A percentile compares a stretch with the other conserved stretches of the same genome.
Evolutionary conservation across 768 basidiomycete genomes (phyloP).

Genomic region (Calocera viscosa): DNA sequence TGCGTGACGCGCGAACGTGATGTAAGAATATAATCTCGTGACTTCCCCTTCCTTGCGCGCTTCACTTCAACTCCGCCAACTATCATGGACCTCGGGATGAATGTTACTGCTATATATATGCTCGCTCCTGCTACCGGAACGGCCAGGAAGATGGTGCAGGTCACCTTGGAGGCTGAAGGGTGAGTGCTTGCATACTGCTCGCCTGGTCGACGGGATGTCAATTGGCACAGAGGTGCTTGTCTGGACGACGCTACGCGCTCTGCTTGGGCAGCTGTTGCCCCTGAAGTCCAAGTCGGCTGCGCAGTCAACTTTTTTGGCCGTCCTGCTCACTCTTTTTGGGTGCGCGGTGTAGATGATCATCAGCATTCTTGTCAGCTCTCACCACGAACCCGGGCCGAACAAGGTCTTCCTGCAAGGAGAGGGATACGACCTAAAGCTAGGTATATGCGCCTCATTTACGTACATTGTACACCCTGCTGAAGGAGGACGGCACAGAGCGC

Average conservation of each 20-base stretch:
- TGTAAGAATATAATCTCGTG: constrained; percentile 4
- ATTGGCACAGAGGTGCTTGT: background rate
- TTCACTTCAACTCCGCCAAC: background rate
- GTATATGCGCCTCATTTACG: background rate
- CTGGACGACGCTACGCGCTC: background rate
- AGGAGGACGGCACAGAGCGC: background rate
- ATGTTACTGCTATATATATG: background rate
- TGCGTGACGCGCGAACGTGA: background rate
- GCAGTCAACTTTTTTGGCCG: background rate
- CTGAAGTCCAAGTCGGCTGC: background rate
- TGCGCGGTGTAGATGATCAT: background rate
- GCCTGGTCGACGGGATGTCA: background rate
- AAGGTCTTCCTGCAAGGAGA: background rate
- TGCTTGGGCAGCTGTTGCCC: background rate
- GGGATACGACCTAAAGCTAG: background rate
- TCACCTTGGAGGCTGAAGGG: background rate
- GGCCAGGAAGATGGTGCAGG: background rate
- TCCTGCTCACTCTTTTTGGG: background rate
- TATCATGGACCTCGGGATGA: background rate
- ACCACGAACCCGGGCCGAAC: background rate
- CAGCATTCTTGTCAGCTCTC: background rate
- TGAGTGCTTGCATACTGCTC: background rate
- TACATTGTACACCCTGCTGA: background rate
- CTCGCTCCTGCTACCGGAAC: background rate
- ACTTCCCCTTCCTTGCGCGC: background rate